Base-by-base conservation (phyloP, 192 early-diverging fungal genomes). In the Coemansia pectinata region DNA sequence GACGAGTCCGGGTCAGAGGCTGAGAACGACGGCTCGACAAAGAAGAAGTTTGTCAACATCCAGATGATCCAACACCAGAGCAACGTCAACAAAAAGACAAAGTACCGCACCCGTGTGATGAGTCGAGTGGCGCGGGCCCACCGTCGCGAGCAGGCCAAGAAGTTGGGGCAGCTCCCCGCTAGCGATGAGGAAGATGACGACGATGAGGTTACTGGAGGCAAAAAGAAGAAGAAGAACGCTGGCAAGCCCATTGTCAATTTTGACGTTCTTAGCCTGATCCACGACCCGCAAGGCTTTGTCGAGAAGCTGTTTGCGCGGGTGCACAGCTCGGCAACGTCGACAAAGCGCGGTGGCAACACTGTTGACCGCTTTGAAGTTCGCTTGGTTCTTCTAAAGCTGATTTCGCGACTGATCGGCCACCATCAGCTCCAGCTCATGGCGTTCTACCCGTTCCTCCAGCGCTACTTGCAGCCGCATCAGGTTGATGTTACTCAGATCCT, bases 231-330 rank as follows among this genome's bases (percentile, higher is more conserved):
- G 33, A 69, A 85, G 50, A 89, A 88, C 74, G 82, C 79, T 40
- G 87, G 86, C 62, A 87, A 88, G 4, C 92, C 93, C 67, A 71
- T 67, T 31, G 95, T 95, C 77, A 93, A 94, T 72, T 99, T 99
- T 73, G 95, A 95, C 12, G 95, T 95, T 0, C 86, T 98, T 10
- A 95, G 97, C 65, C 81, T 98, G 33, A 71, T 99, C 58, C 95
- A 99, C 78, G 97, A 98, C 77, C 94, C 98, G 31, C 98, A 99
- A 85, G 92, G 93, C n/a, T 97, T 97, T 77, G 87, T 90, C 40
- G 98, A 99, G 66, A 94, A 95, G 79, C 85, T 99, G n/a, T 97
- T 97, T 78, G 88, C 91, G 12, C 87, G 91, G 1, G 80, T 98
- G 34, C 75, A 86, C 42, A 40, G 85, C 79, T 68, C 82, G 58